Percentiles rank a stretch among this genome's conserved stretches.
phyloP scores from a whole-genome alignment of 148 eudicot genomes.

The Fallopia convolvulus region DNA sequence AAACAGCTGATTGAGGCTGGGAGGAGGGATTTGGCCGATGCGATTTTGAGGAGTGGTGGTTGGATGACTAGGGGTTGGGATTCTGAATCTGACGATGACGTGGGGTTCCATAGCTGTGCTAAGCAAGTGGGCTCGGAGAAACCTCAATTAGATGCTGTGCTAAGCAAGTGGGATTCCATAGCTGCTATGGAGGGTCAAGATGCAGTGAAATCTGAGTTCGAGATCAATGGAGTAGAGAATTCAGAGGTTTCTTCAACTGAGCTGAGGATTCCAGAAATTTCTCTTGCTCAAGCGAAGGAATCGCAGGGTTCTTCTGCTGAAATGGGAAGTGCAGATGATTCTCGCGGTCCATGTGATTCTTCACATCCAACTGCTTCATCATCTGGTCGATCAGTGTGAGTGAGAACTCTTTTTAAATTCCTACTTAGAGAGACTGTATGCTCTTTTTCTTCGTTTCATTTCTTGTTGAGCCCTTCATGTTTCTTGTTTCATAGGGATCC shows the following conservation, averaged over 20 bases:
- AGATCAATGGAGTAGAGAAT: constrained; percentile 15
- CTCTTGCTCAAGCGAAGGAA: neutral
- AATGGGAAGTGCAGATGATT: neutral
- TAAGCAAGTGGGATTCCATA: neutral
- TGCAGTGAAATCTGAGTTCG: constrained; percentile 11
- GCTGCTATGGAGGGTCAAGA: neutral
- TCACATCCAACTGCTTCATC: constrained; percentile 29
- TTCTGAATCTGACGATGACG: constrained; percentile 18
- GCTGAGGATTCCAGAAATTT: neutral
- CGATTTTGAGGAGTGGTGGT: constrained; percentile 53
- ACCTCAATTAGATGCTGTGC: constrained; percentile 10
- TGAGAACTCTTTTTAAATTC: neutral
- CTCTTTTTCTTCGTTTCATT: neutral
- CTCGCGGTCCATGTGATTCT: constrained; percentile 17
- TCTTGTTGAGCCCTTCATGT: neutral
- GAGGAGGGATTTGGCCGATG: constrained; percentile 64
- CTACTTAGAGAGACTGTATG: neutral
- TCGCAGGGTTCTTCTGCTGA: neutral
- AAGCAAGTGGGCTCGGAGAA: no score
- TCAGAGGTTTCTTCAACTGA: neutral
- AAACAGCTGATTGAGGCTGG: constrained; percentile 52
- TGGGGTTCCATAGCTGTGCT: no score
- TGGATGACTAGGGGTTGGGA: constrained; percentile 86
- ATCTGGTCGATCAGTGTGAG: constrained; percentile 65
- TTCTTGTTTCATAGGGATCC: neutral